phyloP scores from a whole-genome alignment of 441 rosid species.

The Adansonia rubrostipa region DNA sequence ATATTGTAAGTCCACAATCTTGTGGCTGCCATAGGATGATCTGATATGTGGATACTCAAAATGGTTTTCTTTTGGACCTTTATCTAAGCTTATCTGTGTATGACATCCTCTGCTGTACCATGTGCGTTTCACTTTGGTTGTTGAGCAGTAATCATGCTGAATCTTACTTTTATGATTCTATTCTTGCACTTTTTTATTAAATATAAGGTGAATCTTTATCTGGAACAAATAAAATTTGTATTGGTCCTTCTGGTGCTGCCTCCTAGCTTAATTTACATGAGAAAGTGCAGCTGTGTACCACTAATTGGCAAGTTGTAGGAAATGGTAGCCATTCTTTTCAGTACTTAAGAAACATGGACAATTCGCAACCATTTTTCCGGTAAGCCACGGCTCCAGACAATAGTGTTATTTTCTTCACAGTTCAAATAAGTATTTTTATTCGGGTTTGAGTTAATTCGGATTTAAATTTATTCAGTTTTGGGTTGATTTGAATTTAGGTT shows the following conservation, averaged over 20 bases:
- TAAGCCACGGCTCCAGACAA: too few species aligned
- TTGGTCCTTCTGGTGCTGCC: not conserved
- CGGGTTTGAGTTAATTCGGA: too few species aligned
- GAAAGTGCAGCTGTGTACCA: not conserved
- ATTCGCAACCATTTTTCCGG: too few species aligned
- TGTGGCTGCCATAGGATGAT: conserved; percentile 36
- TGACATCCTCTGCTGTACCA: not conserved
- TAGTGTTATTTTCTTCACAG: too few species aligned
- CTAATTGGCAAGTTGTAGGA: not conserved
- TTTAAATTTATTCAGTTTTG: too few species aligned
- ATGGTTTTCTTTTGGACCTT: conserved; percentile 34
- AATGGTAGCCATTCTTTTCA: not conserved
- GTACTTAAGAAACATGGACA: not conserved
- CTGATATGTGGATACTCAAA: conserved; percentile 28
- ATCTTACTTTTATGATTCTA: not conserved
- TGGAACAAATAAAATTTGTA: not conserved
- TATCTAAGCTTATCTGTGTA: conserved; percentile 23
- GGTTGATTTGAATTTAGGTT: too few species aligned
- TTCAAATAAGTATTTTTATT: too few species aligned
- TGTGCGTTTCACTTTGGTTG: not conserved
- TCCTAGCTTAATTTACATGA: not conserved
- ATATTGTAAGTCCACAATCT: conserved; percentile 28
- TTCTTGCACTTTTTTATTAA: too few species aligned
- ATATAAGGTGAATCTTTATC: not conserved
- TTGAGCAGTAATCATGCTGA: conserved; percentile 4